Evolutionary conservation across 257 asterid genomes (phyloP).

Genomic region (Solanum virginianum): DNA sequence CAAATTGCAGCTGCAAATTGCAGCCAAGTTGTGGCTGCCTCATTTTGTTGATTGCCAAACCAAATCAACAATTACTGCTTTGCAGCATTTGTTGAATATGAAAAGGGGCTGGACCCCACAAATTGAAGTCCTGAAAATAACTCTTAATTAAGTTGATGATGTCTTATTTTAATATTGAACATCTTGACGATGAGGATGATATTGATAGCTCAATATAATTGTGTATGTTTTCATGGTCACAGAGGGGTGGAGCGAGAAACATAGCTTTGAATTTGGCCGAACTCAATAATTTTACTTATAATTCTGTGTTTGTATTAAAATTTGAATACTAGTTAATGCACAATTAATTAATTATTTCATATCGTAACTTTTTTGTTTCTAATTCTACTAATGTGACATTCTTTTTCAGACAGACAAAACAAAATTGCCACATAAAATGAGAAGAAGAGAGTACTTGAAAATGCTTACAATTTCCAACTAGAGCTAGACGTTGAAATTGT

Average conservation of each 20-base stretch:
- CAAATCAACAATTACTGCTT: too few species aligned
- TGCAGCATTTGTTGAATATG: too few species aligned
- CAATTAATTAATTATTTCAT: background rate
- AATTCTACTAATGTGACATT: too few species aligned
- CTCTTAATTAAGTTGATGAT: background rate
- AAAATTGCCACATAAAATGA: too few species aligned
- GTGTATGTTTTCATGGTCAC: background rate
- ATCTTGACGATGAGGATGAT: background rate
- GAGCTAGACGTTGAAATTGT: background rate
- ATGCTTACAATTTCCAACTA: background rate
- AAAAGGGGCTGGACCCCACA: too few species aligned
- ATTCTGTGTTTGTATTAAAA: background rate
- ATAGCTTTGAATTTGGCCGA: background rate
- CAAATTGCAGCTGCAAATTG: too few species aligned
- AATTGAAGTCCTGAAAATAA: too few species aligned
- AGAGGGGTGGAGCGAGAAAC: background rate
- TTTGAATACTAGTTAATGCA: background rate
- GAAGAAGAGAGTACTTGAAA: background rate
- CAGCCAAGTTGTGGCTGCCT: too few species aligned
- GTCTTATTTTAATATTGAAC: background rate
- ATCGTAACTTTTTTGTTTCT: background rate
- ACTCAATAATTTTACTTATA: background rate
- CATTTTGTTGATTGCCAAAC: too few species aligned
- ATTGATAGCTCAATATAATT: background rate
- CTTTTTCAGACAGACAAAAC: too few species aligned